Evolutionary conservation across 148 eudicot genomes (phyloP).

Genomic region (Beta vulgaris): DNA sequence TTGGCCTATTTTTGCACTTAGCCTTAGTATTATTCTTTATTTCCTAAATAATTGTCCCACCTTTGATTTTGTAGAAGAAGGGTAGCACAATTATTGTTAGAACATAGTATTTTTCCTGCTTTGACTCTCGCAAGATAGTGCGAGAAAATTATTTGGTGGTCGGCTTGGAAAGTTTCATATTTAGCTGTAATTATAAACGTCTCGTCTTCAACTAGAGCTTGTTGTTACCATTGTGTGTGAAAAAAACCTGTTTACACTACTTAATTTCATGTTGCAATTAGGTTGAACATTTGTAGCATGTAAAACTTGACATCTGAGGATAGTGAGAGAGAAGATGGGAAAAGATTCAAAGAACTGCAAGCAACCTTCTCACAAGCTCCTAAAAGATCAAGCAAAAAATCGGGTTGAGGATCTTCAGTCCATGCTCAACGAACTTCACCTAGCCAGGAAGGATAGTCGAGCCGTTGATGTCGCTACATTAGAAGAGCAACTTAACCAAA

Average conservation of each 20-base stretch:
- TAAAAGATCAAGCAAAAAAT: slow-evolving; percentile 44
- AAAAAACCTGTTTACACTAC: neutral
- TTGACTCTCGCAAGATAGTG: neutral
- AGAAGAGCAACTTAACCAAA: slow-evolving; percentile 41
- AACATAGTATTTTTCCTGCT: neutral
- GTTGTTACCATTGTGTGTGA: neutral
- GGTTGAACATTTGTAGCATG: slow-evolving; percentile 18
- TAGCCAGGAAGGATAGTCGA: slow-evolving; percentile 44
- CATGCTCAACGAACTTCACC: slow-evolving; percentile 36
- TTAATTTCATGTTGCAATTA: neutral
- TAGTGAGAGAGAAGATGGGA: slow-evolving; percentile 26
- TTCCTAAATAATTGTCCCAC: neutral
- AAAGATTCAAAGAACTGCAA: slow-evolving; percentile 35
- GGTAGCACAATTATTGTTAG: neutral
- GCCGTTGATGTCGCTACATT: slow-evolving; percentile 34
- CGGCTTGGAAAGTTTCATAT: neutral
- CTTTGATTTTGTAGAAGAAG: neutral
- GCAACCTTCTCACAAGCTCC: slow-evolving; percentile 37
- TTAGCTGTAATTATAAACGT: neutral
- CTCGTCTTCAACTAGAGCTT: neutral
- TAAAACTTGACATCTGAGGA: slow-evolving; percentile 6
- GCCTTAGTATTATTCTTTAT: neutral
- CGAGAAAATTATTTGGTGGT: neutral
- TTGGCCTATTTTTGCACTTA: neutral
- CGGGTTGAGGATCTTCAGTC: slow-evolving; percentile 43